Conservation (phyloP, 2,329 filamentous ascomycete genomes). For the Alternaria brassicae region DNA sequence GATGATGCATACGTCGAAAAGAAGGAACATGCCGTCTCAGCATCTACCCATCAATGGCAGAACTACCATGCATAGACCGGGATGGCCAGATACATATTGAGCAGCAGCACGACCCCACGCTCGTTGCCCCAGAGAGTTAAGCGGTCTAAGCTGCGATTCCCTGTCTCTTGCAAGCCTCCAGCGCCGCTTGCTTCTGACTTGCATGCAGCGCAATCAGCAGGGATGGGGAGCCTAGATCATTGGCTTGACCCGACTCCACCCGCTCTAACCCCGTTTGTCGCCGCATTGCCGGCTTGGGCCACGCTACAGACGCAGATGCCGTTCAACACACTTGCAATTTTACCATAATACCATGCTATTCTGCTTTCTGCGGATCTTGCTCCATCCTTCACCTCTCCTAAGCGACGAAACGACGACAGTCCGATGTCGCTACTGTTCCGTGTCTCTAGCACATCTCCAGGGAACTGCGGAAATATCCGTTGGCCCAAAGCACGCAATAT, state of each 20-base stretch:
- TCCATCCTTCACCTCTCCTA: constrained; percentile 5
- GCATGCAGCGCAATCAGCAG: constrained; percentile 25
- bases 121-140: constrained; percentile 27
- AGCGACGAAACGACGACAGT: not conserved
- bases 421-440: constrained; percentile 11
- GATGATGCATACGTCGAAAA: not conserved
- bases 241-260: constrained; percentile 22
- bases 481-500: constrained; percentile 4
- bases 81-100: constrained; percentile 15
- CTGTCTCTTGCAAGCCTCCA: constrained; percentile 29
- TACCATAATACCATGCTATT: constrained; percentile 16
- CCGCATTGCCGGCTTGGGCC: constrained; percentile 15
- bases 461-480: constrained; percentile 22
- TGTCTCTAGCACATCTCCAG: constrained; percentile 6
- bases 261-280: constrained; percentile 22
- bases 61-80: constrained; percentile 15
- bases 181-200: constrained; percentile 38
- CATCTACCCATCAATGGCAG: constrained; percentile 3
- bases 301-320: constrained; percentile 23
- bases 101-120: constrained; percentile 23
- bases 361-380: constrained; percentile 10
- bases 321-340: constrained; percentile 18
- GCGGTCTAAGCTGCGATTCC: constrained; percentile 23
- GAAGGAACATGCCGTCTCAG: not conserved
- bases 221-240: constrained; percentile 34